Conservation (phyloP, 2,329 filamentous ascomycete species). For the Aspergillus tamarii region DNA sequence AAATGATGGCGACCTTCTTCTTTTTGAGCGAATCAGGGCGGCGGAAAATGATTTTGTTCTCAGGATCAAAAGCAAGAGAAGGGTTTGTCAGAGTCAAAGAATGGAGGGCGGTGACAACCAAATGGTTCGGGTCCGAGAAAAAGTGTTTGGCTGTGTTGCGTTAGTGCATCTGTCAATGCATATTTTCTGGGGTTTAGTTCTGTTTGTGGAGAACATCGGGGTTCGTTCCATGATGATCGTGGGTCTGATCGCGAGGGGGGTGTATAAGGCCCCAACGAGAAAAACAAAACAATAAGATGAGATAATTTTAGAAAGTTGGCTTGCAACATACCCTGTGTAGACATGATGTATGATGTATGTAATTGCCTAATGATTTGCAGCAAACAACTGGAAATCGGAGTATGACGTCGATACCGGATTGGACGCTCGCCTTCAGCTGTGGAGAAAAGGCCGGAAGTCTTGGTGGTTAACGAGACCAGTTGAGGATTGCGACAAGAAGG, state of each 20-base stretch:
- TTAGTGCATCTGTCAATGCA: constrained; percentile 21
- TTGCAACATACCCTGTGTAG: constrained; percentile 36
- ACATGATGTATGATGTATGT: constrained; percentile 29
- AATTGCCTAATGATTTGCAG: constrained; percentile 16
- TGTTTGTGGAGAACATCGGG: constrained; percentile 18
- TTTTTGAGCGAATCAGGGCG: constrained; percentile 58
- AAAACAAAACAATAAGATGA: background rate
- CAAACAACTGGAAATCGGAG: constrained; percentile 4
- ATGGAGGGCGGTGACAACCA: constrained; percentile 76
- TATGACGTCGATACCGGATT: constrained; percentile 19
- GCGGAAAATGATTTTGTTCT: constrained; percentile 83
- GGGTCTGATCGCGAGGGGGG: constrained; percentile 14
- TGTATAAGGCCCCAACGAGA: background rate
- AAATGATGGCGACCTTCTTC: constrained; percentile 76
- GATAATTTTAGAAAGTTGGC: background rate
- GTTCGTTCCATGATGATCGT: constrained; percentile 11
- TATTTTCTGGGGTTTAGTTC: constrained; percentile 6
- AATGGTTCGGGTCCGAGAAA: constrained; percentile 77
- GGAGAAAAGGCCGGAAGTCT: constrained; percentile 6
- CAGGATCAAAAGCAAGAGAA: constrained; percentile 72
- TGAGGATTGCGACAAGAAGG: background rate
- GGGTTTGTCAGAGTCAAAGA: constrained; percentile 84
- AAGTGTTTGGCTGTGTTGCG: constrained; percentile 72
- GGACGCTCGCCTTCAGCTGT: constrained; percentile 9
- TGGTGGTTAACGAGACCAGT: background rate